Evolutionary conservation across 2,329 filamentous ascomycete species (phyloP), one percentile per base, ranked within the genome.

Genomic region (Pseudocercospora crystallina): DNA sequence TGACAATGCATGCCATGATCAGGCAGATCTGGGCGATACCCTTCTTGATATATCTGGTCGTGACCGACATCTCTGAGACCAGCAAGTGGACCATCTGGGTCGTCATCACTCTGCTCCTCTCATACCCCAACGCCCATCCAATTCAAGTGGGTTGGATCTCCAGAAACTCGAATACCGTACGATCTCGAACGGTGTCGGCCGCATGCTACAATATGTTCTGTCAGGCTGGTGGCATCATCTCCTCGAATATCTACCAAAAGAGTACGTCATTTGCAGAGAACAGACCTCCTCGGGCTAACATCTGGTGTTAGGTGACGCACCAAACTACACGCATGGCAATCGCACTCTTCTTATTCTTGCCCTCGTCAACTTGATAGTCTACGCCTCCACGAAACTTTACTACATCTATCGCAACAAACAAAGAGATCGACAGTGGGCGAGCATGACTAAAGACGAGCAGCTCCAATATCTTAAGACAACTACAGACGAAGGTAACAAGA

Each of bases 291-390:
- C 66, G 68, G 7, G 69, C 69, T 0, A 74, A 78, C 42, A 74
- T 79, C 40, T 78, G 77, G 60, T 71, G 75, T 14, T 7, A 52
- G 69, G 77, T 48, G 72, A 78, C 43, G 65, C 67, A 42, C 76
- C 74, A 2, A 61, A 71, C 5, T 76, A 73, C 49, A 65, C 69
- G 5, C 68, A 70, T 0, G 73, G 73, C 3, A 76, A 76, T 45
- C 51, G 54, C 11, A 53, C 58, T 0, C 43, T 70, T 2, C 43
- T 69, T 1, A 56, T 52, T 3, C 59, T 69, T 7, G 49, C 45
- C 8, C 43, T 63, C 20, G 38, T 59, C 13, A 66, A 67, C 30
- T 60, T 70, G 2, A 53, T 53, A 2, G 36, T 68, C 1, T 67
- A 65, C 38, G n/a, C 60, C 2, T 38, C 58, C 8, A 62, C 63